Conservation (phyloP, 257 asterid species). For the Agastache rugosa region DNA sequence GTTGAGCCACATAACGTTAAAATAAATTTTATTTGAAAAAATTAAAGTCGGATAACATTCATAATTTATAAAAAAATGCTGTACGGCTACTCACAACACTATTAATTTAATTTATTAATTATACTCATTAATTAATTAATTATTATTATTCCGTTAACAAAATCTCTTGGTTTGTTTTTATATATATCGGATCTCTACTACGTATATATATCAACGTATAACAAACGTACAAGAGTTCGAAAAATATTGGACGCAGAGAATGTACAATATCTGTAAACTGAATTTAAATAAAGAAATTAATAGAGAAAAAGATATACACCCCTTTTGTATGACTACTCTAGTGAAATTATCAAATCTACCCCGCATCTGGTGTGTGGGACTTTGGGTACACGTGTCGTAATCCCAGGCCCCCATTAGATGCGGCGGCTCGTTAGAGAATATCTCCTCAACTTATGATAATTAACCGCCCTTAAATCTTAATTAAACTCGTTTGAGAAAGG, state of each 20-base stretch:
- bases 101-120: too few species aligned
- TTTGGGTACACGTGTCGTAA: slow-evolving; percentile 44
- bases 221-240: neutral
- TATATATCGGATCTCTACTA: too few species aligned
- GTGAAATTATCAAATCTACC: slow-evolving; percentile 18
- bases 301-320: neutral
- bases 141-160: too few species aligned
- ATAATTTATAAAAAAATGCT: too few species aligned
- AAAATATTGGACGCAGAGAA: neutral
- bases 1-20: too few species aligned
- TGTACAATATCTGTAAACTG: neutral
- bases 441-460: slow-evolving; percentile 34
- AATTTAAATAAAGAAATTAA: slow-evolving; percentile 5
- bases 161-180: too few species aligned
- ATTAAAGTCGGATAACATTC: too few species aligned
- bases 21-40: too few species aligned
- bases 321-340: neutral
- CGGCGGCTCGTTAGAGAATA: slow-evolving; percentile 69
- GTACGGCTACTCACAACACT: too few species aligned
- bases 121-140: too few species aligned
- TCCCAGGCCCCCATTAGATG: slow-evolving; percentile 51
- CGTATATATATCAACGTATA: too few species aligned
- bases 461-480: slow-evolving; percentile 36
- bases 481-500: slow-evolving; percentile 11
- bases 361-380: slow-evolving; percentile 12